Percentiles rank a stretch among this genome's conserved stretches.
Conservation (phyloP, 768 basidiomycete genomes). For the Lyophyllum decastes region DNA sequence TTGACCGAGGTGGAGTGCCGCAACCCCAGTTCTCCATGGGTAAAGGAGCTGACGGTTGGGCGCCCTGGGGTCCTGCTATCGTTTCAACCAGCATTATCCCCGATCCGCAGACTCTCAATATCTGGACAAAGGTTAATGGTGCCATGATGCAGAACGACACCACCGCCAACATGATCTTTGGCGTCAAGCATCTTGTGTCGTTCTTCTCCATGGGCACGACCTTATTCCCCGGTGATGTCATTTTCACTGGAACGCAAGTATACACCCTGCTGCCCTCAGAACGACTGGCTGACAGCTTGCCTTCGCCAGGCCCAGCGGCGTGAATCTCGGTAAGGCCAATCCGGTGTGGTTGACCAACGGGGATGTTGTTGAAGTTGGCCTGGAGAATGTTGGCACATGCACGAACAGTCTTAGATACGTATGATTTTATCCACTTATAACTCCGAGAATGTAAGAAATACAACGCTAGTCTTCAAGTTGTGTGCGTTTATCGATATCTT, state of each 20-base stretch:
- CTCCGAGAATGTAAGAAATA: too few species aligned
- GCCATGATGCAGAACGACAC: slow-evolving; percentile 39
- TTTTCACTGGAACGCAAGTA: slow-evolving; percentile 44
- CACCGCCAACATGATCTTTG: slow-evolving; percentile 44
- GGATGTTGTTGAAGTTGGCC: slow-evolving; percentile 27
- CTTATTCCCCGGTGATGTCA: slow-evolving; percentile 41
- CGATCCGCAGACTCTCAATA: slow-evolving; percentile 39
- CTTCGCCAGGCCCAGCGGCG: slow-evolving; percentile 16
- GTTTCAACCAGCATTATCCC: slow-evolving; percentile 37
- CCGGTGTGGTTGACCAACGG: slow-evolving; percentile 25
- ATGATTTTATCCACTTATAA: not conserved
- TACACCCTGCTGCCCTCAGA: not conserved
- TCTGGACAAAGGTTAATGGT: slow-evolving; percentile 44
- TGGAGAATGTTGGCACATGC: slow-evolving; percentile 27
- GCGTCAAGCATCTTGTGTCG: slow-evolving; percentile 38
- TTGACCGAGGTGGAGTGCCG: slow-evolving; percentile 41
- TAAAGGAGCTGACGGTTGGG: slow-evolving; percentile 44
- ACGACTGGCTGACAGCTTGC: not conserved
- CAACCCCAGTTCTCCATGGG: slow-evolving; percentile 46
- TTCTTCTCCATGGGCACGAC: slow-evolving; percentile 49
- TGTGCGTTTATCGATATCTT: too few species aligned
- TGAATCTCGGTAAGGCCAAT: slow-evolving; percentile 22
- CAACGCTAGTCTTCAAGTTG: too few species aligned
- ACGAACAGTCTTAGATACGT: slow-evolving; percentile 21
- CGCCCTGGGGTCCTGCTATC: slow-evolving; percentile 41